Conservation (phyloP, 2,329 filamentous ascomycete genomes). For the Fusarium musae region DNA sequence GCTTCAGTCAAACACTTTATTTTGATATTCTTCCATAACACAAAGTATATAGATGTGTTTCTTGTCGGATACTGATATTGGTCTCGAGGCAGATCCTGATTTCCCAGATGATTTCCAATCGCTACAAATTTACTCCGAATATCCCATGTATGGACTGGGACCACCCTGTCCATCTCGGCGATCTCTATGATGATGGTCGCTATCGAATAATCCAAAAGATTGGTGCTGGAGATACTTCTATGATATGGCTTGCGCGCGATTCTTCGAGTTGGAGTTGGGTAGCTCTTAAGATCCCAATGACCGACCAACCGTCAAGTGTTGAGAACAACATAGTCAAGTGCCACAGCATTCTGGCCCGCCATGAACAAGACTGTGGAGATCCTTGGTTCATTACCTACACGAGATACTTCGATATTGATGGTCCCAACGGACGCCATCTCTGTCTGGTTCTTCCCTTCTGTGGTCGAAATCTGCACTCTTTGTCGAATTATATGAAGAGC, state of each 20-base stretch:
- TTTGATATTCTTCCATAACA: rapidly evolving
- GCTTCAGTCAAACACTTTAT: too few species aligned
- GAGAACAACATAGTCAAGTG: not conserved
- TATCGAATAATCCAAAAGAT: not conserved
- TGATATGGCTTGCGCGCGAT: not conserved
- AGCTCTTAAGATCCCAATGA: not conserved
- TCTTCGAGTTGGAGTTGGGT: not conserved
- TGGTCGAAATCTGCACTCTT: not conserved
- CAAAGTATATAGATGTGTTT: not conserved
- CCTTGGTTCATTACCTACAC: not conserved
- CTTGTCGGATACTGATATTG: not conserved
- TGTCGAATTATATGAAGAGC: not conserved
- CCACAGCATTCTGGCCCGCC: not conserved
- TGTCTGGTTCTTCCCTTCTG: not conserved
- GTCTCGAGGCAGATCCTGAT: not conserved
- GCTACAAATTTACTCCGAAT: not conserved
- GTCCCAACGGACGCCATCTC: not conserved
- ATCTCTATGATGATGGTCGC: not conserved
- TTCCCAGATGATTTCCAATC: not conserved
- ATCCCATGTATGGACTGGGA: not conserved
- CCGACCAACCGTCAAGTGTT: not conserved
- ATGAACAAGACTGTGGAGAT: rapidly evolving
- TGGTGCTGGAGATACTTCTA: not conserved
- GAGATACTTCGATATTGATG: not conserved
- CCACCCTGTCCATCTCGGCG: not conserved